Conservation (phyloP, 768 basidiomycete species). For the Punctularia strigosozonata region DNA sequence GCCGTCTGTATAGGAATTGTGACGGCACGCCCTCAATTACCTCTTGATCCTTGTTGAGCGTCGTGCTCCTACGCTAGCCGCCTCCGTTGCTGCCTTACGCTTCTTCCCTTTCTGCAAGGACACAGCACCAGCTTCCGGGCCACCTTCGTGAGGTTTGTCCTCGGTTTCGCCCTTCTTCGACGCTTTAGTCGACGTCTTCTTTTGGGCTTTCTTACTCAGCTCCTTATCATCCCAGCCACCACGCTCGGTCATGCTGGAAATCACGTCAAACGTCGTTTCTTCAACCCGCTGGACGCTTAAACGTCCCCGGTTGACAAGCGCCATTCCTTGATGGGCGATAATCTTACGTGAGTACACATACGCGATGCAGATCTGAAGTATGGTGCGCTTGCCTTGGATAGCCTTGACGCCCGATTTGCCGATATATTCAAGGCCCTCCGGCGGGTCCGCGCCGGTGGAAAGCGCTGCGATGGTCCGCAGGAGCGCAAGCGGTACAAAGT, state of each 20-base stretch:
- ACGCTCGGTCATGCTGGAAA: conserved; percentile 46
- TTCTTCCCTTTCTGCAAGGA: no score
- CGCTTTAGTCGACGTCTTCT: no score
- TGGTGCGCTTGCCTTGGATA: conserved; percentile 40
- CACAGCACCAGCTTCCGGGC: no score
- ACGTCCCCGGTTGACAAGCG: conserved; percentile 67
- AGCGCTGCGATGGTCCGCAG: conserved; percentile 50
- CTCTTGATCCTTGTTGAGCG: no score
- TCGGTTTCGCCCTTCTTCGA: neutral
- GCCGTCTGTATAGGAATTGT: no score
- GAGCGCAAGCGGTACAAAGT: conserved; percentile 73
- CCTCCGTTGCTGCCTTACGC: no score
- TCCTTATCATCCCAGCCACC: conserved; percentile 64
- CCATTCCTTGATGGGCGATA: conserved; percentile 41
- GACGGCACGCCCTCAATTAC: no score
- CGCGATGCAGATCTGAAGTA: neutral
- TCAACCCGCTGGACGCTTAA: conserved; percentile 81
- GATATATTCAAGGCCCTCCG: conserved; percentile 55
- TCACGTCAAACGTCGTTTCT: conserved; percentile 49
- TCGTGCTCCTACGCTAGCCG: no score
- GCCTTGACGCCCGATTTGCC: conserved; percentile 46
- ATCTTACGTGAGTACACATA: neutral
- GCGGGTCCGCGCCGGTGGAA: conserved; percentile 21
- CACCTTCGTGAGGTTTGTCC: neutral
- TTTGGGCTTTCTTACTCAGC: no score